Base-by-base conservation (phyloP, 305 asterid genomes). In the Ajuga reptans region DNA sequence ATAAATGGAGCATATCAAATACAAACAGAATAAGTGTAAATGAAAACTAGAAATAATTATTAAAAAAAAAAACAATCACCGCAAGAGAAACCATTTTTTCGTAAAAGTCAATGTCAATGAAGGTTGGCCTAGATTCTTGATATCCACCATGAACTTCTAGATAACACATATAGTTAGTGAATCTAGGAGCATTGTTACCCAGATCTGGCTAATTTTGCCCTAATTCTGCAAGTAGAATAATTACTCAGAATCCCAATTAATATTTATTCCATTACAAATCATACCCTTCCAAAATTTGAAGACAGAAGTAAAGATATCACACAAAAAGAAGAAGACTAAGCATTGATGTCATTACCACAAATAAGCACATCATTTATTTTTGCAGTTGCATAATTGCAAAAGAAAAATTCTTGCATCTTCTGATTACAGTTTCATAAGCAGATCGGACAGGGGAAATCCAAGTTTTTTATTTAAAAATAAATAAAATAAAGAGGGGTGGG, bases 201-300 rank as follows among this genome's bases (percentile, higher is more conserved):
- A 77, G 80, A 69, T 77, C 82, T 21, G 17, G 66, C 74, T 21
- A 14, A 31, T 16, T 31, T 68, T 49, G 73, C 64, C 83, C 45
- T 39, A 52, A 64, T 52, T 64, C 0, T 10, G 46, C 16, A 65
- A 49, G 24, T 37, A 21, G 9, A 33, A 37, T 62, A 50, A 58
- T 7, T 8, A 15, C 10, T 63, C 54, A 15, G 18, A 71, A 39
- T 57, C 17, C 75, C 4, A 37, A 39, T 27, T 49, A 55, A 18
- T 41, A 41, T 21, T 58, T 11, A 62, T 33, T 62, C 43, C 18
- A 27, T 6, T 37, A 21, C 66, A 66, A 41, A 54, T 39, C 50
- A 42, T 12, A 43, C 12, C 47, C 29, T 56, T 34, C 27, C 37
- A 37, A 31, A 39, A 41, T 10, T 51, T 31, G 36, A 31, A 33